Evolutionary conservation across 768 basidiomycete species (phyloP), one percentile per base, ranked within the genome.

Genomic region (Psilocybe subaeruginosa): DNA sequence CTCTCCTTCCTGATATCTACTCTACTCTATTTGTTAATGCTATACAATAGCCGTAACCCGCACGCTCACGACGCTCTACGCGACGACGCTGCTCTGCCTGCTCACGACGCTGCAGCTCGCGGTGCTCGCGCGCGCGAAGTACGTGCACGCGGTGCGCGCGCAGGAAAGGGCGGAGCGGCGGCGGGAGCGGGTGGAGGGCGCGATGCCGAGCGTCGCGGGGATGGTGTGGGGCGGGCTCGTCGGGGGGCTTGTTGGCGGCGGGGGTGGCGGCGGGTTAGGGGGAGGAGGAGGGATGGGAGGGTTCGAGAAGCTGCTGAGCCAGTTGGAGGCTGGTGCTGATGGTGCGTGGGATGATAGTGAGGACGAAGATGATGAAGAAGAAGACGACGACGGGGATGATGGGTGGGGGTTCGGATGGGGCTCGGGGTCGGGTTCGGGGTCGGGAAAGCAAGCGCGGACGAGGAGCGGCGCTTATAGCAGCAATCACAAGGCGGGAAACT

Each of bases 41-140:
- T n/a, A n/a, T n/a, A n/a, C 60, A 97, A 95, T 94, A 5, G 85
- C 98, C 60, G 97, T 95, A 1, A 82, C 23, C 2, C 23, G 96
- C 56, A 89, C 92, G 14, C 76, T 99, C 29, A 95, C 95, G 6
- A 86, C 91, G 0, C 74, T 96, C 23, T 98, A 99, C 73, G 86
- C 95, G 12, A 85, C 89, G 19, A 90, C 93, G 14, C 85, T 99
- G 30, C 83, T 99, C 46, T 84, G 90, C 16, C 82, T 98, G n/a
- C 82, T 96, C 52, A 96, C 94, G 0, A 85, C 88, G 29, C 82
- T 94, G 12, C 96, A 99, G 72, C 84, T 99, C 11, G 90, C 88
- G 30, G 75, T 97, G 4, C 86, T 99, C 46, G 93, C 93, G 8
- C 85, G 95, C 3, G 79, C 81, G 43, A 90, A 91, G 68, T 97